Conservation (phyloP, 2,329 filamentous ascomycete genomes). For the Pseudopyricularia cyperi region DNA sequence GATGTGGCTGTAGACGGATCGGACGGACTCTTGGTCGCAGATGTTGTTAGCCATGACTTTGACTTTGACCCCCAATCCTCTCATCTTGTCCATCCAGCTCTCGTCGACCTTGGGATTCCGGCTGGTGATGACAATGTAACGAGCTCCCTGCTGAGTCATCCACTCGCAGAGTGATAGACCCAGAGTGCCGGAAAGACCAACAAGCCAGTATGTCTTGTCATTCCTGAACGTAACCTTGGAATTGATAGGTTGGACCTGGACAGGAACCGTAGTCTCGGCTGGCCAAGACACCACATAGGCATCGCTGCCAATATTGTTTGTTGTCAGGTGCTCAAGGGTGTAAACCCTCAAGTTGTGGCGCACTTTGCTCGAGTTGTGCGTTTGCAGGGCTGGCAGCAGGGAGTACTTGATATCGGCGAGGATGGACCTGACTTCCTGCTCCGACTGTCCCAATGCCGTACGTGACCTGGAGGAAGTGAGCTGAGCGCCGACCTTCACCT, state of each 20-base stretch:
- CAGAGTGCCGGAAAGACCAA: slow-evolving; percentile 18
- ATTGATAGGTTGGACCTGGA: background rate
- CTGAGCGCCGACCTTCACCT: background rate
- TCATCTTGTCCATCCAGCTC: background rate
- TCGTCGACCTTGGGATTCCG: background rate
- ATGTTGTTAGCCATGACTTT: background rate
- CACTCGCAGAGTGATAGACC: slow-evolving; percentile 24
- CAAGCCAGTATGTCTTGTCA: slow-evolving; percentile 19
- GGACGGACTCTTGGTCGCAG: background rate
- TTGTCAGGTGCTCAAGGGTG: background rate
- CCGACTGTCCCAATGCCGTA: background rate
- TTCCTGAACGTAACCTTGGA: background rate
- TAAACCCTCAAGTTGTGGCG: background rate
- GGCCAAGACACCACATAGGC: background rate
- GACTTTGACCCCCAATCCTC: background rate
- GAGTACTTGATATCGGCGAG: background rate
- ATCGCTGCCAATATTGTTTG: background rate
- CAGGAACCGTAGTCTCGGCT: background rate
- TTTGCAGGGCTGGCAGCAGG: background rate
- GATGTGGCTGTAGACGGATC: background rate
- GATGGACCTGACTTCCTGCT: background rate
- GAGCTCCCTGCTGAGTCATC: slow-evolving; percentile 24
- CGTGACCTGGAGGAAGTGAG: background rate
- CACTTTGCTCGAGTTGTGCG: background rate
- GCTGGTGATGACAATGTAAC: slow-evolving; percentile 7